Base-by-base conservation (phyloP, 169 alveolate genomes). In the Plasmodium chabaudi region DNA sequence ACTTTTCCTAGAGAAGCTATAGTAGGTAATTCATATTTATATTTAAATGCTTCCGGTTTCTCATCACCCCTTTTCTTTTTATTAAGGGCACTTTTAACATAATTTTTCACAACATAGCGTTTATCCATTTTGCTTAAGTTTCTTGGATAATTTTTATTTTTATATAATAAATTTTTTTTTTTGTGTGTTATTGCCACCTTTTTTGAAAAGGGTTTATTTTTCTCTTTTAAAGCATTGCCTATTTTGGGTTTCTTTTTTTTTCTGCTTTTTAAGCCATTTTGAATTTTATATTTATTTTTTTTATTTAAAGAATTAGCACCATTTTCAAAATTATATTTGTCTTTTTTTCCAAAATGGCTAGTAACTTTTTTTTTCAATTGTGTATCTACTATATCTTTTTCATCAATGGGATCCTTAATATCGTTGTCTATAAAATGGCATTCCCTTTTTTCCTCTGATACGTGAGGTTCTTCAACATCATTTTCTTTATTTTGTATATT, bases 1-100 rank as follows among this genome's bases (percentile, higher is more conserved):
- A 55, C 84, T 60, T 82, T 82, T 68, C 90, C 90, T 47, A 82
- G 60, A 9, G 90, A 82, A 56, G 90, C 90, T 21, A 82, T 82
- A 47, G 90, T 82, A 15, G 90, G 90, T 42, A 82, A 23, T 27
- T 82, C 90, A 67, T 82, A 82, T 61, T 82, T 82, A 44, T 82
- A 34, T 67, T 53, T 82, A 53, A 9, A 12, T 12, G 27, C 39
- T 71, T 67, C 60, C 44, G 21, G 44, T 39, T 67, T 55, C 56
- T 47, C 10, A 42, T 42, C 51, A 25, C 67, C 65, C 44, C 47
- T 82, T 42, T 47, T 27, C 23, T 25, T 82, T 67, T 44, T 67
- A n/a, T 55, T 19, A 47, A 19, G 34, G 17, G 42, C 9, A 5
- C 27, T 15, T 9, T 46, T 64, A 42, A 42, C 10, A 60, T 47